Evolutionary conservation across 2,329 filamentous ascomycete genomes (phyloP).

Genomic region (Trichoderma koningiopsis): DNA sequence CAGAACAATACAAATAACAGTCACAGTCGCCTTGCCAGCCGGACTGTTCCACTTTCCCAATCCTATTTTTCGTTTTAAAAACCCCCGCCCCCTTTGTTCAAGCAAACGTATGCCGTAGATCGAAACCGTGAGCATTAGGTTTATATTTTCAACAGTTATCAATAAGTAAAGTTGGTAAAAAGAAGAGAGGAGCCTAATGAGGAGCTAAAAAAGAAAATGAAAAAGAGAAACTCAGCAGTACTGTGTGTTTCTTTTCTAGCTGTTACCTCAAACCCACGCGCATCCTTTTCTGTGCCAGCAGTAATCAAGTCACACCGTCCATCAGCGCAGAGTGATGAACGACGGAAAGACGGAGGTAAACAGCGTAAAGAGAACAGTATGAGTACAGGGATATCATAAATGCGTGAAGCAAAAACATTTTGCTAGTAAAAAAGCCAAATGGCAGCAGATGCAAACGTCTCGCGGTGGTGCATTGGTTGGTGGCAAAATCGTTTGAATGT

Average conservation of each 20-base stretch:
- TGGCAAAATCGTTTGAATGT: neutral
- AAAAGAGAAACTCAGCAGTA: neutral
- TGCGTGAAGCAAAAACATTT: conserved; percentile 9
- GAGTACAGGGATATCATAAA: conserved; percentile 22
- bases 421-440: conserved; percentile 9
- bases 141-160: neutral
- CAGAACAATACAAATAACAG: neutral
- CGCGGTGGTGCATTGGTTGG: conserved; percentile 1
- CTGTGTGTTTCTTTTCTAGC: neutral
- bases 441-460: conserved; percentile 9
- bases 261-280: neutral
- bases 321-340: neutral
- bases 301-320: neutral
- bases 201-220: neutral
- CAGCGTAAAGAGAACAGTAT: neutral
- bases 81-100: neutral
- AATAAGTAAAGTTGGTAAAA: neutral
- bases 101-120: neutral
- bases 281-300: neutral
- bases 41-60: neutral
- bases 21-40: neutral
- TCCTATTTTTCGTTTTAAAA: neutral
- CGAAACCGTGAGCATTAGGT: neutral
- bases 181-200: neutral
- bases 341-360: neutral